Conservation (phyloP, 2,329 filamentous ascomycete species). For the Aschersonia sp. region DNA sequence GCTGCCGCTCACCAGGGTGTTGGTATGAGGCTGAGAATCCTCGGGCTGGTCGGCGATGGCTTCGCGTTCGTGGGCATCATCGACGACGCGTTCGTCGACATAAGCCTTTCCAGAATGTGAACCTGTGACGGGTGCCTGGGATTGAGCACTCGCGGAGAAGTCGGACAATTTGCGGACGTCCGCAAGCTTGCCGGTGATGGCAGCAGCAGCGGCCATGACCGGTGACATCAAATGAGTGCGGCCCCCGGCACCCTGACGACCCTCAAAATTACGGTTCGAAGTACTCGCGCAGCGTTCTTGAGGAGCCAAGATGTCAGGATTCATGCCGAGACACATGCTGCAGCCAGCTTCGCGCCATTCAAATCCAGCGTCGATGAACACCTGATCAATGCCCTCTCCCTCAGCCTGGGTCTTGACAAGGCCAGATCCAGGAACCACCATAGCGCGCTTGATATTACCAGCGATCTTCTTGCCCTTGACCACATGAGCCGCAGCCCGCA, state of each 20-base stretch:
- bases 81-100: conserved; percentile 35
- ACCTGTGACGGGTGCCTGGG: conserved; percentile 36
- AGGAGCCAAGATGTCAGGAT: conserved; percentile 88
- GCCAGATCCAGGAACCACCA: conserved; percentile 93
- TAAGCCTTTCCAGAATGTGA: conserved; percentile 25
- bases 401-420: conserved; percentile 88
- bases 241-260: conserved; percentile 80
- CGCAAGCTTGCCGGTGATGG: conserved; percentile 77
- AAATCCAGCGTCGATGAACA: conserved; percentile 84
- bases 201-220: conserved; percentile 87
- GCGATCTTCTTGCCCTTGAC: conserved; percentile 82
- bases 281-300: conserved; percentile 90
- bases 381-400: conserved; percentile 79
- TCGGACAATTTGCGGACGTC: conserved; percentile 72
- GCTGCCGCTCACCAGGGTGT: conserved; percentile 31
- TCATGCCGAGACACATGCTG: conserved; percentile 99
- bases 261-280: conserved; percentile 95
- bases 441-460: conserved; percentile 76
- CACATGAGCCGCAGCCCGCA: conserved; percentile 72
- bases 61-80: conserved; percentile 38
- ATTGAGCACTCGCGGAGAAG: conserved; percentile 42
- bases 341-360: conserved; percentile 98
- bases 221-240: conserved; percentile 95
- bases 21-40: conserved; percentile 50
- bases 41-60: conserved; percentile 42